Base-by-base conservation (phyloP, 345 rosid genomes). In the Crucihimalaya himalaica region DNA sequence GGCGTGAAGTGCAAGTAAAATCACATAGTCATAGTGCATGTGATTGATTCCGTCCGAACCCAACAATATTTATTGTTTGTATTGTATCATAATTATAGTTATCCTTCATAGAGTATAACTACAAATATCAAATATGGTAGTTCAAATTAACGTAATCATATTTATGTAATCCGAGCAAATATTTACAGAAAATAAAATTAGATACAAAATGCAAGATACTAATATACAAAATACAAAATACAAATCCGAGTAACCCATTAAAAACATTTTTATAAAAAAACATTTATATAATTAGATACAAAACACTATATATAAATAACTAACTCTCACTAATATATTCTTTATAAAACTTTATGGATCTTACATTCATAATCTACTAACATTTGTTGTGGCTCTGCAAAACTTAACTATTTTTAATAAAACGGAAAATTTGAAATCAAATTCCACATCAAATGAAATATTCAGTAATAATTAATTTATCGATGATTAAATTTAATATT, bases 1-100 rank as follows among this genome's bases (percentile, higher is more conserved):
- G 48, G 58, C 79, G 74, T 61, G 51, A 43, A 68, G 64, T 68
- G 74, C 79, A 68, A 60, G 79, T 75, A 42, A 68, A 59, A 42
- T 40, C 74, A 51, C 68, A 20, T 61, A 4, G 7, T 6, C 34
- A n/a, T 25, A 10, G 21, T 21, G 51, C 66, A 55, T 73, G 62
- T 73, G 58, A 19, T 43, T 47, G 53, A 62, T 51, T 51, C 70
- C 67, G 51, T 73, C 59, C 18, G 47, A 61, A 47, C 58, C 29
- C 16, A 72, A 54, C 47, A 53, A 63, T 29, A 14, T 11, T 27
- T 61, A n/a, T n/a, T n/a, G n/a, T n/a, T n/a, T n/a, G 45, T 37
- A 37, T 51, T 29, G 42, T 39, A 14, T 18, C 31, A 19, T 71
- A 48, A 46, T 32, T 48, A 60, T 48, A 13, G 4, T 21, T 15